Conservation (phyloP, 1,284 basidiomycete species). For the Bondarzewia mesenterica region DNA sequence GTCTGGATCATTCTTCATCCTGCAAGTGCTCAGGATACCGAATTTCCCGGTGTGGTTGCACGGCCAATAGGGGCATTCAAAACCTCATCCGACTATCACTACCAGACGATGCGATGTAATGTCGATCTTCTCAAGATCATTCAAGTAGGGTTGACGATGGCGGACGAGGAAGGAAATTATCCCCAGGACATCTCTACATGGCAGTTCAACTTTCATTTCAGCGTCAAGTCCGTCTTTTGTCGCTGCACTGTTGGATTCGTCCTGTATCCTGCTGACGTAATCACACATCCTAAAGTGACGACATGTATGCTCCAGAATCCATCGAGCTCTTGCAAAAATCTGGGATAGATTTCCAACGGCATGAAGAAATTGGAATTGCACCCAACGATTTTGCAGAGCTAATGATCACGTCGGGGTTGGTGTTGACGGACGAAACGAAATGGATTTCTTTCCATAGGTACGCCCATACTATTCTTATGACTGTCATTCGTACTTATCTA, state of each 20-base stretch:
- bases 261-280: constrained; percentile 16
- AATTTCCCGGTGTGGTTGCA: constrained; percentile 98
- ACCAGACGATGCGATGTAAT: constrained; percentile 98
- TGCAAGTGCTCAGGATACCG: constrained; percentile 70
- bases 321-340: constrained; percentile 92
- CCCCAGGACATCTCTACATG: constrained; percentile 89
- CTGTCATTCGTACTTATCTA: not conserved
- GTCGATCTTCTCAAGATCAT: constrained; percentile 98
- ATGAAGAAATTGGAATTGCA: constrained; percentile 87
- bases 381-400: constrained; percentile 97
- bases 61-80: constrained; percentile 95
- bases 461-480: constrained; percentile 22
- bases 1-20: not conserved
- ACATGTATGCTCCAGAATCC: constrained; percentile 98
- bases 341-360: constrained; percentile 92
- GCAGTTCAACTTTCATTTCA: constrained; percentile 99
- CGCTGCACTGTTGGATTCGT: too few relatives aligned
- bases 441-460: constrained; percentile 99
- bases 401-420: constrained; percentile 93
- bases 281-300: constrained; percentile 49
- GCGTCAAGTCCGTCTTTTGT: constrained; percentile 58
- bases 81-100: constrained; percentile 97
- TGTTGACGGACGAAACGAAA: constrained; percentile 82
- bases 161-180: constrained; percentile 88
- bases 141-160: constrained; percentile 92